Conservation (phyloP, 1,139 yeast species). For the Arxiozyma heterogenica region DNA sequence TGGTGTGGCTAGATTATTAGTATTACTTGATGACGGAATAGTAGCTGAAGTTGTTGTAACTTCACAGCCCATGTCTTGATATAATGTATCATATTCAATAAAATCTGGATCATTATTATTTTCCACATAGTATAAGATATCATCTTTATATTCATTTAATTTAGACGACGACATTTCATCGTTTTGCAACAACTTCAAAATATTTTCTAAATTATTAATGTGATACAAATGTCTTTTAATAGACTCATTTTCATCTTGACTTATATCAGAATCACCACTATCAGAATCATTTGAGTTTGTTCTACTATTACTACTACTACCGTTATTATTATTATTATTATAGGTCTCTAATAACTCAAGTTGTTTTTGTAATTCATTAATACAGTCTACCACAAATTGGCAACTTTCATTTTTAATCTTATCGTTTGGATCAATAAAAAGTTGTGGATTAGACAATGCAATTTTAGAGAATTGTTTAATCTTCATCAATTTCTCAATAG, state of each 20-base stretch:
- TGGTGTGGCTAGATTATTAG: background rate
- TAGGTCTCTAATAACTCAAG: constrained; percentile 44
- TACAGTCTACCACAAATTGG: constrained; percentile 59
- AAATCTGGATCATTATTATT: constrained; percentile 94
- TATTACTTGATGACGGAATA: too few relatives aligned
- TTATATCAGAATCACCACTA: background rate
- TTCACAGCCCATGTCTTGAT: constrained; percentile 69
- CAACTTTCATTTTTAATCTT: constrained; percentile 72
- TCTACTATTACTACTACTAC: background rate
- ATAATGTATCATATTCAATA: constrained; percentile 89
- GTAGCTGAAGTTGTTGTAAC: constrained; percentile 13
- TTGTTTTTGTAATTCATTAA: constrained; percentile 80
- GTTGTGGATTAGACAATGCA: constrained; percentile 64
- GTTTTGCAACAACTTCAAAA: constrained; percentile 70
- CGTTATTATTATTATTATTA: background rate
- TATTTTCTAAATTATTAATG: constrained; percentile 64
- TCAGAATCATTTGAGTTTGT: background rate
- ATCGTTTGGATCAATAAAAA: constrained; percentile 49
- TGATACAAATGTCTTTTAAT: constrained; percentile 77
- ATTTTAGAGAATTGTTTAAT: constrained; percentile 94
- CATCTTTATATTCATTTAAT: constrained; percentile 76
- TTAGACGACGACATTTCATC: constrained; percentile 76
- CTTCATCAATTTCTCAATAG: constrained; percentile 88
- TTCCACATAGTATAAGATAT: constrained; percentile 87
- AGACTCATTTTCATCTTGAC: constrained; percentile 57